Base-by-base conservation (phyloP, 2,329 filamentous ascomycete species). In the Apiospora kogelbergensis region DNA sequence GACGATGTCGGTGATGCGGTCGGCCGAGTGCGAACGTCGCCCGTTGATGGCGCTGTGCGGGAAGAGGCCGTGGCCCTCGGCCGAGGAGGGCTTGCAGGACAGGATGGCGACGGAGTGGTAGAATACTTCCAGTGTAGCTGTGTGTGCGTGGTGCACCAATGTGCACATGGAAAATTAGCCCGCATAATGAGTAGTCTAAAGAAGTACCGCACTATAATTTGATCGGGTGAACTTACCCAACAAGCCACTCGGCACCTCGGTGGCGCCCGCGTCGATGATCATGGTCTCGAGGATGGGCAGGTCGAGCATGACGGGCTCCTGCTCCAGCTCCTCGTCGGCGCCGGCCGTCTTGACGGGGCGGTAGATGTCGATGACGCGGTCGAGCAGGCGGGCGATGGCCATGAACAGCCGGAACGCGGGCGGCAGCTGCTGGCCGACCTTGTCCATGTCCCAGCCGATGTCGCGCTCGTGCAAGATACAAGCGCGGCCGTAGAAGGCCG, bases 41-140 rank as follows among this genome's bases (percentile, higher is more conserved):
- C 86, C 85, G 71, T 89, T 89, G 33, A 83, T 86, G 42, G 81
- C 84, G 30, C 81, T 83, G 17, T 78, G 84, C 64, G 77, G 87
- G 48, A 80, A 82, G 33, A 78, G 80, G 42, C 80, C 82, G 53
- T 79, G 81, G 41, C 77, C 70, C 24, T 80, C 80, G 13, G 83
- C 76, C 3, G 84, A 42, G 81, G 6, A 86, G 82, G 40, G 40
- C n/a, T 89, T 84, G 65, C 87, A 90, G 0, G 88, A 90, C 1
- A 91, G 79, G 10, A 91, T 89, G 44, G 88, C 86, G 7, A 91
- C 85, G 3, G 88, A 87, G 72, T 91, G 88, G 73, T 91, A 91
- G 20, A 91, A 84, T 0, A 87, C 84, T 72, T 91, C 89, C 7
- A 91, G 82, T 0, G 89, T 90, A 9, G 84, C 88, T 89, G 45